Evolutionary conservation across 371 early-diverging fungal species (phyloP).

Genomic region (Saksenaea vasiformis): DNA sequence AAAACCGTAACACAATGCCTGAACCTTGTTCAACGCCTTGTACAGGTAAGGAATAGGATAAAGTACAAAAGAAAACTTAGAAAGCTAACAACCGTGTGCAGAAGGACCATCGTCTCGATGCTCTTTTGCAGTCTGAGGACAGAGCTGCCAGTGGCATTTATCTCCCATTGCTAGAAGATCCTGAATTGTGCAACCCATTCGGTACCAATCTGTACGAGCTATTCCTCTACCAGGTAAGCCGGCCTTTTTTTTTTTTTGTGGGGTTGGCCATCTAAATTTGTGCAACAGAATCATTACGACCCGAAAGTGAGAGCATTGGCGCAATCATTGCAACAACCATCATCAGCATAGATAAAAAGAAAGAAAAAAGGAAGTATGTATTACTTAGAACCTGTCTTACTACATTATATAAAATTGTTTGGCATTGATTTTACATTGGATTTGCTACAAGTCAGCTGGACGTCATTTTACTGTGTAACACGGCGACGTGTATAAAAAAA

Average conservation of each 20-base stretch:
- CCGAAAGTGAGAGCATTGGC: conserved; percentile 71
- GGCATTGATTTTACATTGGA: too few relatives aligned
- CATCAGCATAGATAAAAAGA: neutral
- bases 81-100: conserved; percentile 30
- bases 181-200: conserved; percentile 93
- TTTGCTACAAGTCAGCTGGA: too few relatives aligned
- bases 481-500: neutral
- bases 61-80: conserved; percentile 10
- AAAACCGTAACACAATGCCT: conserved; percentile 43
- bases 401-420: too few relatives aligned
- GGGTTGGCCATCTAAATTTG: neutral
- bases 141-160: conserved; percentile 80
- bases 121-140: conserved; percentile 82
- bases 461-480: too few relatives aligned
- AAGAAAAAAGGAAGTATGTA: too few relatives aligned
- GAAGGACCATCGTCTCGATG: conserved; percentile 76
- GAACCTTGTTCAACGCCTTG: conserved; percentile 32
- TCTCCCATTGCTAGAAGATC: conserved; percentile 80
- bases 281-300: conserved; percentile 72
- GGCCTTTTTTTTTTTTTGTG: neutral
- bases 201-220: conserved; percentile 88
- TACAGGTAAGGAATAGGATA: conserved; percentile 28
- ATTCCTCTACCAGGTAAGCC: conserved; percentile 70
- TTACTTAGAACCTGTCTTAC: too few relatives aligned
- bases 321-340: conserved; percentile 36